phyloP scores from a whole-genome alignment of 2,329 filamentous ascomycete genomes.

The Colletotrichum shisoi region DNA sequence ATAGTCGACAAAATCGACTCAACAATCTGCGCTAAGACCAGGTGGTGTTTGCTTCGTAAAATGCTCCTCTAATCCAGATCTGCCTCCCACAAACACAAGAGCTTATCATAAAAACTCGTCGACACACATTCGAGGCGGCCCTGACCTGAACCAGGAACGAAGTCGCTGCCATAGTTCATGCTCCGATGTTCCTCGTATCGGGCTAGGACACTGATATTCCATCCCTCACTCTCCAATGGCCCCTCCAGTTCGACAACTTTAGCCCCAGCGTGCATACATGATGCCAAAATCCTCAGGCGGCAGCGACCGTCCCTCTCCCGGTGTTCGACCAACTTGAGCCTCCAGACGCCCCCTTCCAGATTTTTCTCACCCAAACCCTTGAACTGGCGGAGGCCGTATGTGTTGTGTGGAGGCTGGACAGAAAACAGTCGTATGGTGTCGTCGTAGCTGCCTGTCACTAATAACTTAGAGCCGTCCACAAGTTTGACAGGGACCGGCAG shows the following conservation, averaged over 20 bases:
- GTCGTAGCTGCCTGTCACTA: constrained; percentile 92
- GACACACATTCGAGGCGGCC: constrained; percentile 63
- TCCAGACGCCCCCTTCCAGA: constrained; percentile 86
- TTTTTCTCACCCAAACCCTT: constrained; percentile 69
- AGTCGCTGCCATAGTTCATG: constrained; percentile 93
- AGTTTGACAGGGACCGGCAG: constrained; percentile 66
- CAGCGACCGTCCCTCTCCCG: constrained; percentile 42
- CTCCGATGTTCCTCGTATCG: constrained; percentile 86
- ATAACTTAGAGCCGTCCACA: constrained; percentile 59
- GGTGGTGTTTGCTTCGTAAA: not conserved
- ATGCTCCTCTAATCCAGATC: not conserved
- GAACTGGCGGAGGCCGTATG: constrained; percentile 53
- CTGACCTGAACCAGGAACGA: constrained; percentile 53
- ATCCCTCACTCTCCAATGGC: constrained; percentile 52
- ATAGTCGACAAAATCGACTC: not conserved
- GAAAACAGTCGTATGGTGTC: constrained; percentile 77
- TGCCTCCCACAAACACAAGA: constrained; percentile 71
- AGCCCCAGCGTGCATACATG: constrained; percentile 91
- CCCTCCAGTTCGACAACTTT: constrained; percentile 65
- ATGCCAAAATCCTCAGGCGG: constrained; percentile 70
- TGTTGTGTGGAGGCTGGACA: constrained; percentile 53
- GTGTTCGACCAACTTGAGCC: constrained; percentile 69
- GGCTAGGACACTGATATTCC: constrained; percentile 70
- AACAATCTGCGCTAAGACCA: not conserved
- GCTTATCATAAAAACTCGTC: constrained; percentile 79